phyloP scores from a whole-genome alignment of 148 eudicot species.

The Drosera capensis region DNA sequence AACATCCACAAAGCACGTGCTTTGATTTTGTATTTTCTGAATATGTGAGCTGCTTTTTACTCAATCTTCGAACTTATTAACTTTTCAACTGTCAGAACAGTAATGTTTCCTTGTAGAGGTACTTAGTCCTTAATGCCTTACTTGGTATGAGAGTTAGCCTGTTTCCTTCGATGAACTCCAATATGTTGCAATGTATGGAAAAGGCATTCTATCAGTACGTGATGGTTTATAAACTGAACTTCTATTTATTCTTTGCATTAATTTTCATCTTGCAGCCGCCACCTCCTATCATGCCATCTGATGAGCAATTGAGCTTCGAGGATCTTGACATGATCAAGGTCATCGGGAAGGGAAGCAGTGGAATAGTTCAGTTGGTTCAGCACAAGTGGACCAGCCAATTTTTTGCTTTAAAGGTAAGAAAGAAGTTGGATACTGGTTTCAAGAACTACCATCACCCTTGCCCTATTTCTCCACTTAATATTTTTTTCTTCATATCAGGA shows the following conservation, averaged over 20 bases:
- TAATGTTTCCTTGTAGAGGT: no score
- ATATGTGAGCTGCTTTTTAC: no score
- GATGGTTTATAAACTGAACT: constrained; percentile 1
- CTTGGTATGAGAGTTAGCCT: no score
- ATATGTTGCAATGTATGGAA: background rate
- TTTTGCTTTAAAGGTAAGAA: constrained; percentile 85
- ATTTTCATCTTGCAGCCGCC: constrained; percentile 32
- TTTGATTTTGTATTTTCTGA: no score
- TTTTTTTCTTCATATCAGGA: background rate
- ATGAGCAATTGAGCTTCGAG: constrained; percentile 80
- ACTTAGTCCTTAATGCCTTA: no score
- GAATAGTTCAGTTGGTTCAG: constrained; percentile 86
- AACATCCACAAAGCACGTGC: no score
- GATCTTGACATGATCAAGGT: constrained; percentile 90
- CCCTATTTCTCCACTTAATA: background rate
- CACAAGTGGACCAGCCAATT: constrained; percentile 98
- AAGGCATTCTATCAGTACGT: background rate
- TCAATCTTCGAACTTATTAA: no score
- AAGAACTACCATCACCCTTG: background rate
- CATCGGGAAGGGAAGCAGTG: constrained; percentile 85
- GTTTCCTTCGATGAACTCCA: no score
- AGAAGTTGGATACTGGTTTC: constrained; percentile 1
- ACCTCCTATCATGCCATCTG: constrained; percentile 77
- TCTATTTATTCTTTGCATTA: constrained; percentile 1
- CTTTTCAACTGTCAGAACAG: no score